phyloP scores from a whole-genome alignment of 768 basidiomycete species.

The Sarcomyxa edulis region DNA sequence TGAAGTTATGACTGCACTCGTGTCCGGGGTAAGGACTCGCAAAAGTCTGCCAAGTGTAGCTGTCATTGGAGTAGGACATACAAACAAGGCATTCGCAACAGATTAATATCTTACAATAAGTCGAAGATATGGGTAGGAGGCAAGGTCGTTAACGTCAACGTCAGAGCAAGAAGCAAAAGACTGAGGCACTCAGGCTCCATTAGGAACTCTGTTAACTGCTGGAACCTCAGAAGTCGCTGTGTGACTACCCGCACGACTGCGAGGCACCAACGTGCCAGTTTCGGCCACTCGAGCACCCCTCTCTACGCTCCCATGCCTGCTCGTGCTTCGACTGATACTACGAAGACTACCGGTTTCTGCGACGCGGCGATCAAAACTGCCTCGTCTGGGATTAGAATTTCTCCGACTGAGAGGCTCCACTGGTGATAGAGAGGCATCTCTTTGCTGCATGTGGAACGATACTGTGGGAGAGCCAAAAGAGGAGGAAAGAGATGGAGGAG shows the following conservation, averaged over 20 bases:
- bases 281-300: conserved; percentile 67
- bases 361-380: conserved; percentile 27
- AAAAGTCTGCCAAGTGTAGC: too few relatives aligned
- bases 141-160: too few relatives aligned
- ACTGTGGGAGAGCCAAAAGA: conserved; percentile 70
- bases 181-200: too few relatives aligned
- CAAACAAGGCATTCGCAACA: too few relatives aligned
- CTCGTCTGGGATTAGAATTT: conserved; percentile 38
- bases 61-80: too few relatives aligned
- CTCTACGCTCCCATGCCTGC: conserved; percentile 55
- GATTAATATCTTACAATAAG: too few relatives aligned
- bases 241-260: conserved; percentile 45
- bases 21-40: too few relatives aligned
- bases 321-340: conserved; percentile 31
- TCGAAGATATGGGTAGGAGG: too few relatives aligned
- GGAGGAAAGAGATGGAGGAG: conserved; percentile 76
- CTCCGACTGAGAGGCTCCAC: conserved; percentile 51
- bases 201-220: too few relatives aligned
- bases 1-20: too few relatives aligned
- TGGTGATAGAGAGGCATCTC: conserved; percentile 47
- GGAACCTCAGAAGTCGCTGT: conserved; percentile 25
- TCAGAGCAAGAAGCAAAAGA: too few relatives aligned
- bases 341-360: conserved; percentile 26
- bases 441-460: conserved; percentile 37
- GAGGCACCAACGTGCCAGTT: conserved; percentile 50